Evolutionary conservation across 2,329 filamentous ascomycete species (phyloP), one percentile per base, ranked within the genome.

Genomic region (Verticillium klebahnii): DNA sequence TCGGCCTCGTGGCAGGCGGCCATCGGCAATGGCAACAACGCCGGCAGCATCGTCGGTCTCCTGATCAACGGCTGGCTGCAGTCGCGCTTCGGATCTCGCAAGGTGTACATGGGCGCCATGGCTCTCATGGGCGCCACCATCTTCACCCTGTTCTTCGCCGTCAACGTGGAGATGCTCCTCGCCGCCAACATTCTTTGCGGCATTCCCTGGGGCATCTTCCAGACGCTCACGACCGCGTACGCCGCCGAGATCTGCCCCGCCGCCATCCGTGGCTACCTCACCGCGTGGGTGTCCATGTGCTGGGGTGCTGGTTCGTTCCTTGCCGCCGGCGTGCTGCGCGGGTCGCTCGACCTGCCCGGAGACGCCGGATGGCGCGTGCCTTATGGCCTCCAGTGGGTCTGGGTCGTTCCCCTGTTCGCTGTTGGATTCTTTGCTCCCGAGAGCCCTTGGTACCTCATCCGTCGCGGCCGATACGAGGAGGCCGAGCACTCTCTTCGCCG

Each of bases 371-470:
- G 67, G 45, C 58, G 63, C 2, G 66, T 69, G 11, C 68, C 68
- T 8, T 70, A 68, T 31, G 68, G 67, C 5, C 57, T 69, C 1
- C 67, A 70, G 19, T 68, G 66, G 61, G 39, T 68, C 11, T 80
- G 75, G 72, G 74, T 76, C 1, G 64, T 75, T 2, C 74, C 75
- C 2, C 68, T 80, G 1, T 65, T 78, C 37, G 61, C 75, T 2
- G 70, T 68, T 2, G 71, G 74, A 0, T 64, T 78, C 34, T 55
- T 80, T 40, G 73, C 84, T 39, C 82, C 82, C 0, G 82, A 85
- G 63, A 81, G 77, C 11, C 82, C 82, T 0, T 72, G 78, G 0
- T 83, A 77, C 63, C 69, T 83, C 2, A 69, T 84, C 0, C 75
- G 79, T 1, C 77, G 75, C 59, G 72, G 71, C 6, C 68, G 69